These are phyloP conservation scores for Trichosporon coremiiforme DNA, from an alignment of 1,284 basidiomycete genomes.

Conservation along the genomic window DNA sequence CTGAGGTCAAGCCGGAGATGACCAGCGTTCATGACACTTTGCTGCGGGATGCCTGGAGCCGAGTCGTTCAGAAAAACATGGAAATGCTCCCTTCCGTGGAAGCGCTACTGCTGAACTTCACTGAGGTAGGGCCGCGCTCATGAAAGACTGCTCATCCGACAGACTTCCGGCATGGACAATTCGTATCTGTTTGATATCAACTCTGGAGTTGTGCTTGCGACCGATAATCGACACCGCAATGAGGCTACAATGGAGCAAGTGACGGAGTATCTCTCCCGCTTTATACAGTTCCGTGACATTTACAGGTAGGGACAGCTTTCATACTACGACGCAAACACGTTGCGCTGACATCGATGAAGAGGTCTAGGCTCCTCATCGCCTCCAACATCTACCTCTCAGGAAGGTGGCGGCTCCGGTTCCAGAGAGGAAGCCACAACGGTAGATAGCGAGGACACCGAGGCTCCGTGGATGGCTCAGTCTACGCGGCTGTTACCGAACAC, in stretches of 20 bases:
- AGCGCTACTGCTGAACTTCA: slow-evolving; percentile 57
- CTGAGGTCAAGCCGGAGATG: slow-evolving; percentile 59
- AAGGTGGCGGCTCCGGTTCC: not conserved
- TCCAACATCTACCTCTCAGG: no score
- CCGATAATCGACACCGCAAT: slow-evolving; percentile 63
- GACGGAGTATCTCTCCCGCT: slow-evolving; percentile 86
- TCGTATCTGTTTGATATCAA: slow-evolving; percentile 88
- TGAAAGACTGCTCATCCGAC: slow-evolving; percentile 1
- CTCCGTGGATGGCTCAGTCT: slow-evolving; percentile 52
- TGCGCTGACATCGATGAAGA: not conserved
- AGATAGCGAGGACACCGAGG: slow-evolving; percentile 54
- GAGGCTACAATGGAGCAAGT: slow-evolving; percentile 86
- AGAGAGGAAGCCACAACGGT: slow-evolving; percentile 37
- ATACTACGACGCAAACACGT: no score
- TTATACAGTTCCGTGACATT: slow-evolving; percentile 79
- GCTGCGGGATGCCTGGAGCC: slow-evolving; percentile 61
- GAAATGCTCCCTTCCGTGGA: slow-evolving; percentile 58
- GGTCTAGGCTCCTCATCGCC: not conserved
- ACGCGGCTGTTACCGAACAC: slow-evolving; percentile 61
- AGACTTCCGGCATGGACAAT: slow-evolving; percentile 89
- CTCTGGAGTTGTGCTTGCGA: slow-evolving; percentile 84
- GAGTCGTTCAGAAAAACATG: slow-evolving; percentile 59
- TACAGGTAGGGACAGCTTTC: slow-evolving; percentile 58
- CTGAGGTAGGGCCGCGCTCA: slow-evolving; percentile 34
- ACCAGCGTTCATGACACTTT: slow-evolving; percentile 62